These are phyloP conservation scores for Trichoderma oligosporum DNA, from an alignment of 2,329 filamentous ascomycete species.

Conservation along the genomic window DNA sequence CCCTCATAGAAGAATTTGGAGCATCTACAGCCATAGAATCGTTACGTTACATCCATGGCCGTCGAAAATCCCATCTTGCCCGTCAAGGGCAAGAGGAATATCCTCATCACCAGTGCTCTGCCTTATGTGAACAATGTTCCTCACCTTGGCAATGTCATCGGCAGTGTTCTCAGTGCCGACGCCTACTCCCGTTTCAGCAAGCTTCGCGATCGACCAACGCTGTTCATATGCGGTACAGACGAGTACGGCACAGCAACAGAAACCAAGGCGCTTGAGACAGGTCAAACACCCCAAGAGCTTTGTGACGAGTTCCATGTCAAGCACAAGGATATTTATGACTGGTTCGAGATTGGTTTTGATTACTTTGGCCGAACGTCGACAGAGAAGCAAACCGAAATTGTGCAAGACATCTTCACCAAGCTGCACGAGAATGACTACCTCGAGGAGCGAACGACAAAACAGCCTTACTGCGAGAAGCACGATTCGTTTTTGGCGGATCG, in stretches of 20 bases:
- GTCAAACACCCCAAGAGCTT: conserved; percentile 74
- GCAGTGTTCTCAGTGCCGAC: conserved; percentile 83
- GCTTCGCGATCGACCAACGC: conserved; percentile 71
- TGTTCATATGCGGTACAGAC: conserved; percentile 79
- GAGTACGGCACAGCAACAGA: conserved; percentile 96
- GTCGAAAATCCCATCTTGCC: conserved; percentile 51
- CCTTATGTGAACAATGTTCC: conserved; percentile 75
- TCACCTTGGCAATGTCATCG: conserved; percentile 85
- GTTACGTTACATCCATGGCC: conserved; percentile 8
- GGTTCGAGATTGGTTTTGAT: conserved; percentile 94
- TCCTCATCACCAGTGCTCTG: conserved; percentile 86
- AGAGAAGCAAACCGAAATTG: conserved; percentile 82
- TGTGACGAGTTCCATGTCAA: conserved; percentile 91
- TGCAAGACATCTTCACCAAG: conserved; percentile 83
- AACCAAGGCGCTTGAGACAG: conserved; percentile 89
- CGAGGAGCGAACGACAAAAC: conserved; percentile 79
- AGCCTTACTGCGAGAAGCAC: conserved; percentile 85
- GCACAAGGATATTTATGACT: conserved; percentile 88
- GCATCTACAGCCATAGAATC: neutral
- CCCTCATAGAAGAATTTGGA: neutral
- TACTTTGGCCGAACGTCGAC: conserved; percentile 93
- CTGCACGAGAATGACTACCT: conserved; percentile 87
- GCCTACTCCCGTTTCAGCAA: conserved; percentile 81
- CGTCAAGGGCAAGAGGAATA: conserved; percentile 72
- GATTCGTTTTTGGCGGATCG: conserved; percentile 77